Evolutionary conservation across 768 basidiomycete species (phyloP).

Genomic region (Panus rudis): DNA sequence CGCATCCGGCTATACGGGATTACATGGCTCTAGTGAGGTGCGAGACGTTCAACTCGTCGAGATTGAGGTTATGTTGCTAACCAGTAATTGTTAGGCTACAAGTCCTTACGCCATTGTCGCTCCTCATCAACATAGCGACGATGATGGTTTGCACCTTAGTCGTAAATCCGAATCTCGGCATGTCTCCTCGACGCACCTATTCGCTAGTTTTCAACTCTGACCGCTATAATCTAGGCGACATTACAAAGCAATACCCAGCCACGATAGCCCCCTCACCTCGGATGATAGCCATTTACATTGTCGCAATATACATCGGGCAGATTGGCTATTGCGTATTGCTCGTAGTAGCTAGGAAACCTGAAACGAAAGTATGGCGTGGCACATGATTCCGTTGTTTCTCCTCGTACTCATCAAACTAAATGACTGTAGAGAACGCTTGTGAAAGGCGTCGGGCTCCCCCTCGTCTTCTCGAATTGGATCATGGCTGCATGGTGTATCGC

Average conservation of each 20-base stretch:
- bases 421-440: conserved; percentile 51
- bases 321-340: conserved; percentile 82
- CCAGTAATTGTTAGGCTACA: conserved; percentile 60
- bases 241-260: conserved; percentile 52
- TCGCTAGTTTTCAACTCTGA: neutral
- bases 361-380: conserved; percentile 74
- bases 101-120: conserved; percentile 78
- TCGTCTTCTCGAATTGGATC: conserved; percentile 73
- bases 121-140: conserved; percentile 73
- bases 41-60: conserved; percentile 7
- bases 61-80: neutral
- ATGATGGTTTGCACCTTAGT: conserved; percentile 63
- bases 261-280: conserved; percentile 61
- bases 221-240: conserved; percentile 30
- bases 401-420: neutral
- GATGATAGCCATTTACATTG: conserved; percentile 54
- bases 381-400: no score
- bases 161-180: conserved; percentile 57
- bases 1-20: conserved; percentile 55
- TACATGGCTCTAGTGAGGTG: conserved; percentile 60
- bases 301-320: conserved; percentile 55
- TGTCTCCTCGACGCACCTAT: conserved; percentile 10
- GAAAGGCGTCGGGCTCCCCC: conserved; percentile 72
- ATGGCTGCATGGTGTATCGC: conserved; percentile 77
- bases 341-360: conserved; percentile 59